Conservation (phyloP, 2,329 filamentous ascomycete genomes). For the Hirsutella minnesotensis region DNA sequence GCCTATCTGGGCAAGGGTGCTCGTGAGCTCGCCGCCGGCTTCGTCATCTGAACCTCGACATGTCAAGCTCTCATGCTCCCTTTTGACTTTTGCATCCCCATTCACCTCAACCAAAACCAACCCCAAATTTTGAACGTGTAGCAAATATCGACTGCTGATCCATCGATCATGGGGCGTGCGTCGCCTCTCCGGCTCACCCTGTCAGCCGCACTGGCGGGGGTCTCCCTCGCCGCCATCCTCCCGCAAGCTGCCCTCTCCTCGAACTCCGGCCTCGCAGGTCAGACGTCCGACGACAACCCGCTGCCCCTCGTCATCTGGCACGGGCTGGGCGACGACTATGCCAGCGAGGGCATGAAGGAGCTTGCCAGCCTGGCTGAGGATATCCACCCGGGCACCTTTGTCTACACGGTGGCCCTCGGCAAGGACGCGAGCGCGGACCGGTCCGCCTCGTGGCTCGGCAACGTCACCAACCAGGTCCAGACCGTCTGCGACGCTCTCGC, state of each 20-base stretch:
- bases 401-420: constrained; percentile 67
- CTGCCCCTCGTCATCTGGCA: constrained; percentile 94
- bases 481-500: constrained; percentile 69
- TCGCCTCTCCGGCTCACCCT: not conserved
- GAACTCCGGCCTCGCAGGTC: no score
- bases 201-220: not conserved
- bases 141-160: no score
- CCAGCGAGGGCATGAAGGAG: constrained; percentile 59
- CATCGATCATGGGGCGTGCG: not conserved
- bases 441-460: constrained; percentile 80
- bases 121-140: no score
- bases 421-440: constrained; percentile 58
- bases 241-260: not conserved
- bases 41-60: no score
- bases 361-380: constrained; percentile 61
- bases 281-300: constrained; percentile 34
- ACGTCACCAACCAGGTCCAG: constrained; percentile 67
- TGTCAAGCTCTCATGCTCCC: no score
- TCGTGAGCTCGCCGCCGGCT: no score
- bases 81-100: not conserved
- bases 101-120: not conserved
- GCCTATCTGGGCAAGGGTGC: no score
- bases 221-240: not conserved
- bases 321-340: constrained; percentile 64
- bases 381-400: constrained; percentile 70